phyloP scores from a whole-genome alignment of 345 rosid species.

The Euphorbia pulcherrima region DNA sequence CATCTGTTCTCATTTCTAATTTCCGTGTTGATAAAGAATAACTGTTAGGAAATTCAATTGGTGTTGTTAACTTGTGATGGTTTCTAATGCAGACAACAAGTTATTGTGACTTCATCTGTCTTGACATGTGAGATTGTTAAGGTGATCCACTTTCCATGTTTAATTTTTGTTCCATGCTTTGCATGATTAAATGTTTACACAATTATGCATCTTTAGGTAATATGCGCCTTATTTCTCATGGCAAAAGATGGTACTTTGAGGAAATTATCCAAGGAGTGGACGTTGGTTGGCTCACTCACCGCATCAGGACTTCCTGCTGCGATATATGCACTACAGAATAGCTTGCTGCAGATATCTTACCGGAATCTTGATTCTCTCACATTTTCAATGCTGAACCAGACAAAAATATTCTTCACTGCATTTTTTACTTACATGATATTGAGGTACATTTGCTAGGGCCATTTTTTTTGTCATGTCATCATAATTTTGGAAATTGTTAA shows the following conservation, averaged over 20 bases:
- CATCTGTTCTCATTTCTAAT: neutral
- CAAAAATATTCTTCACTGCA: conserved; percentile 90
- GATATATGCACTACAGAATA: conserved; percentile 90
- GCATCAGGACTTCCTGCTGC: conserved; percentile 99
- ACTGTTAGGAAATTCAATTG: neutral
- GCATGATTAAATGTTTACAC: neutral
- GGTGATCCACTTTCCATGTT: conserved; percentile 33
- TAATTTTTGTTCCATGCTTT: neutral
- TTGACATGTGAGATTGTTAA: conserved; percentile 82
- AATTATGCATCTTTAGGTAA: conserved; percentile 45
- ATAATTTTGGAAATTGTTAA: neutral
- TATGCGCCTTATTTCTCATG: conserved; percentile 78
- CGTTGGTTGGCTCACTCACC: conserved; percentile 76
- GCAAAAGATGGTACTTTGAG: conserved; percentile 68
- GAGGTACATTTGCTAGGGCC: conserved; percentile 41
- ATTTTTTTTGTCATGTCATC: neutral
- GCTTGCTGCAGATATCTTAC: conserved; percentile 98
- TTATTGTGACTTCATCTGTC: conserved; percentile 88
- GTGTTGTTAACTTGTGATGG: conserved; percentile 10
- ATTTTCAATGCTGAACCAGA: conserved; percentile 93
- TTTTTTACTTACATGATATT: conserved; percentile 70
- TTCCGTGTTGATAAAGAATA: neutral
- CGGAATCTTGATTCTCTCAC: conserved; percentile 91
- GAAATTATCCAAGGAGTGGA: conserved; percentile 67
- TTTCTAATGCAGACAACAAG: conserved; percentile 54